phyloP scores from a whole-genome alignment of 2,329 filamentous ascomycete species.

The Albifimbria verrucaria region DNA sequence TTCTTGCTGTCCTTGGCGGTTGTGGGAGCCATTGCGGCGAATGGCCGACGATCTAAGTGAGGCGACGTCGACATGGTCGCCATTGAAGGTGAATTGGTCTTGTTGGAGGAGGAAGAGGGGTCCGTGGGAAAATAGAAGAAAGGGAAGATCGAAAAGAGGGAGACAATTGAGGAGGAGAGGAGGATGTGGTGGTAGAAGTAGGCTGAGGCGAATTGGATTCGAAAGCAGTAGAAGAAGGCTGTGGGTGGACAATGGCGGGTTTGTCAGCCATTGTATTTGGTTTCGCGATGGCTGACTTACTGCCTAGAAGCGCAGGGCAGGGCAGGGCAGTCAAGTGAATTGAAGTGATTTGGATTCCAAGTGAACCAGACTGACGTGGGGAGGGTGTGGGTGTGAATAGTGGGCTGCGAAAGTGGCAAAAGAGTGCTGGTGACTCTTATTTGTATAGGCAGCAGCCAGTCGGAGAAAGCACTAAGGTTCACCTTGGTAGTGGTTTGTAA shows the following conservation, averaged over 20 bases:
- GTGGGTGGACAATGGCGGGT: slow-evolving; percentile 21
- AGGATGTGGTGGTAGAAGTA: slow-evolving; percentile 13
- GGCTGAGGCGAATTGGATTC: slow-evolving; percentile 14
- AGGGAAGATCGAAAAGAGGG: slow-evolving; percentile 5
- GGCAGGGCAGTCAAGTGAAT: too few species aligned
- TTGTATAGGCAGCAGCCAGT: not conserved
- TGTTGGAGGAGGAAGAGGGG: slow-evolving; percentile 11
- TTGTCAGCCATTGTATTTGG: slow-evolving; percentile 32
- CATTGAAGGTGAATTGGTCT: slow-evolving; percentile 18
- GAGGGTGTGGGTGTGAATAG: not conserved
- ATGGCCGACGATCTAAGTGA: slow-evolving; percentile 27
- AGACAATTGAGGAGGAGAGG: slow-evolving; percentile 6
- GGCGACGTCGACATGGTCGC: slow-evolving; percentile 12
- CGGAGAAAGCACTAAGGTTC: not conserved
- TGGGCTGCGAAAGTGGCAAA: slow-evolving; percentile 7
- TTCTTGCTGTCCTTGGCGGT: slow-evolving; percentile 31
- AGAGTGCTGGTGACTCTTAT: not conserved
- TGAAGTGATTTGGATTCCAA: not conserved
- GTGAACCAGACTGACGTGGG: slow-evolving; percentile 4
- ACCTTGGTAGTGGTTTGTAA: not conserved
- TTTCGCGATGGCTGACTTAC: slow-evolving; percentile 17
- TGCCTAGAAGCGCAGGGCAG: too few species aligned
- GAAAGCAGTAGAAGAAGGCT: slow-evolving; percentile 28
- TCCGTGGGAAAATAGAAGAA: slow-evolving; percentile 11
- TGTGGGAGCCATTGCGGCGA: slow-evolving; percentile 12